phyloP scores from a whole-genome alignment of 352 stramenopile genomes.

The Globisporangium heterothallicum region DNA sequence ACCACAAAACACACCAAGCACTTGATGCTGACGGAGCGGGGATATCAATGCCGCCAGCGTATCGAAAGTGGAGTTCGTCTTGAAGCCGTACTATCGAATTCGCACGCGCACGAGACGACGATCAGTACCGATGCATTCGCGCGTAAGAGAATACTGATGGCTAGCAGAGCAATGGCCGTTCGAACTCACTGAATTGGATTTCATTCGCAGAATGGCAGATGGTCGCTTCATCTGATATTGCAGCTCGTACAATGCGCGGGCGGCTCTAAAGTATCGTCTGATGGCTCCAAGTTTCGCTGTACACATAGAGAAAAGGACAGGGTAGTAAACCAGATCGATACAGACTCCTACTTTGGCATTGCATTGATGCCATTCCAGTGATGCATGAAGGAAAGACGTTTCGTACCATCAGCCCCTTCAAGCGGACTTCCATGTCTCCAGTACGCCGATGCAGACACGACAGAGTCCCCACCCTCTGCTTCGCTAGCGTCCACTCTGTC shows the following conservation, averaged over 20 bases:
- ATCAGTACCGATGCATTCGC: no score
- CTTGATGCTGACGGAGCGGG: conserved; percentile 54
- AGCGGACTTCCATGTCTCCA: conserved; percentile 9
- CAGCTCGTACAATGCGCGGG: conserved; percentile 62
- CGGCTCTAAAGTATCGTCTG: conserved; percentile 51
- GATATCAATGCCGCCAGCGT: conserved; percentile 56
- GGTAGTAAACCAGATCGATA: neutral
- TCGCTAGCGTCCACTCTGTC: neutral
- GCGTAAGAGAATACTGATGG: no score
- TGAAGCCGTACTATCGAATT: conserved; percentile 56
- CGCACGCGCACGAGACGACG: neutral
- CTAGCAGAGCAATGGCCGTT: no score
- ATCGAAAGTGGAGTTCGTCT: conserved; percentile 62
- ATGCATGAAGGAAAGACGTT: neutral
- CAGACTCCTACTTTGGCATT: neutral
- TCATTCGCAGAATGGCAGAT: conserved; percentile 70
- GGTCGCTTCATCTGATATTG: conserved; percentile 73
- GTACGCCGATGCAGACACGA: conserved; percentile 10
- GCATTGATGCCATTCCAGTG: neutral
- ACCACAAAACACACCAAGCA: conserved; percentile 44
- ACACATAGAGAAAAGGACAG: neutral
- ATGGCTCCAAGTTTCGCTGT: conserved; percentile 56
- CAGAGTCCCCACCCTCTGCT: neutral
- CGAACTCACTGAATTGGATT: conserved; percentile 45
- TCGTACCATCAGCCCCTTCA: conserved; percentile 12